Percentiles rank a stretch among this genome's conserved stretches.
Conservation (phyloP, 768 basidiomycete species). For the Trametes punicea region DNA sequence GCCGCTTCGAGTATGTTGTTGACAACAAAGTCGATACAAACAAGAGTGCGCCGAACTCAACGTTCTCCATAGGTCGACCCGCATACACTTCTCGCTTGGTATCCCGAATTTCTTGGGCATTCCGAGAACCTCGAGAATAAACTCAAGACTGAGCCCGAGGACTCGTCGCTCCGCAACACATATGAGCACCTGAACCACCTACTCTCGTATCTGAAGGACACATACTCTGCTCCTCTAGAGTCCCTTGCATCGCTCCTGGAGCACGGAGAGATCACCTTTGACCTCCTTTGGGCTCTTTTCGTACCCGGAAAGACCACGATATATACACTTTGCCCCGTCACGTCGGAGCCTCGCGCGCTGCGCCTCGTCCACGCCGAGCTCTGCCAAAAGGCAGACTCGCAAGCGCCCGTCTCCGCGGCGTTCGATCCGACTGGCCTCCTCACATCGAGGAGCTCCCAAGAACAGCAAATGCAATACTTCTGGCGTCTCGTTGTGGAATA, state of each 20-base stretch:
- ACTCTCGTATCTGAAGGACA: constrained; percentile 45
- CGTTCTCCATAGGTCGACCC: constrained; percentile 45
- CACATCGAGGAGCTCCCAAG: constrained; percentile 11
- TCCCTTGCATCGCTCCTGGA: constrained; percentile 46
- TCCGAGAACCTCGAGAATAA: constrained; percentile 37
- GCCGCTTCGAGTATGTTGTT: constrained; percentile 45
- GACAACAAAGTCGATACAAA: background rate
- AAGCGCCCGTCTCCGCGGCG: constrained; percentile 15
- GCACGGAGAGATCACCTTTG: constrained; percentile 58
- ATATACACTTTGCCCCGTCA: constrained; percentile 51
- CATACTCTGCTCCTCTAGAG: constrained; percentile 48
- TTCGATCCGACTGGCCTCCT: constrained; percentile 25
- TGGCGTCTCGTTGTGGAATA: constrained; percentile 51
- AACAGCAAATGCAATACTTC: constrained; percentile 39
- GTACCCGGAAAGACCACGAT: constrained; percentile 49
- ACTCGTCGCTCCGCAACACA: constrained; percentile 32
- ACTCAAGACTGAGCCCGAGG: constrained; percentile 34
- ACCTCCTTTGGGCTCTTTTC: constrained; percentile 54
- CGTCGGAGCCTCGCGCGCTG: constrained; percentile 52
- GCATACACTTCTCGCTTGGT: constrained; percentile 53
- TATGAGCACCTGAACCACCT: constrained; percentile 50
- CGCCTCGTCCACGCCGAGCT: constrained; percentile 42
- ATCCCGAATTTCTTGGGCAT: constrained; percentile 44
- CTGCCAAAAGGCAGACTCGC: constrained; percentile 23
- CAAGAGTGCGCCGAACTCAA: constrained; percentile 1